Base-by-base conservation (phyloP, 2,329 filamentous ascomycete genomes). In the Ustulina deusta region DNA sequence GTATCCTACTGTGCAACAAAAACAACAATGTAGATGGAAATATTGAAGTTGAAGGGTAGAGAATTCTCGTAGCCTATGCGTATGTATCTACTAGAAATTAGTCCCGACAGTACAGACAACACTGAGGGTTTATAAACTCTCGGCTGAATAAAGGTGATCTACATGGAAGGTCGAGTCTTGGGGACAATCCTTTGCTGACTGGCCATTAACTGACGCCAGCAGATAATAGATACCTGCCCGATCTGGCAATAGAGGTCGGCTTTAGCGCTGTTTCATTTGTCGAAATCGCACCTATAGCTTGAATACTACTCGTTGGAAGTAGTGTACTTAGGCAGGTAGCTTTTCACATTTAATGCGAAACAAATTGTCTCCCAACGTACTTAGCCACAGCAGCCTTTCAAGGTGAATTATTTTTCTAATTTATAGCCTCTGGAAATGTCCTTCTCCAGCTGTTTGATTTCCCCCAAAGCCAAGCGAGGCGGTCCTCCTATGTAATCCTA, bases 211-310 rank as follows among this genome's bases (percentile, higher is more conserved):
- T 61, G 46, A 46, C 58, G 44, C 34, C 46, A 61, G 32, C 20
- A n/a, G 17, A 11, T 22, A 36, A 61, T 10, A 44, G 13, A 61
- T 58, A 63, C 62, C 56, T 59, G 48, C 62, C 62, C 29, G 9
- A 65, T 61, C 25, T 13, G 51, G 57, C 25, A 57, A 32, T 49
- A 6, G 22, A 56, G 6, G n/a, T 42, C 7, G 44, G 42, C 42
- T 57, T 25, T 60, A 42, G 57, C 40, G 57, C 27, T 36, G 42
- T 61, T 65, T 65, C 63, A 61, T 65, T 63, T 63, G 61, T 58
- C 61, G 25, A 29, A 49, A 29, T 29, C 13, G 15, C n/a, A n/a
- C n/a, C n/a, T n/a, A n/a, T n/a, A n/a, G n/a, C n/a, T n/a, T n/a
- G n/a, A n/a, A n/a, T n/a, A n/a, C n/a, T n/a, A n/a, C n/a, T n/a